Conservation (phyloP, 2,329 filamentous ascomycete species). For the Lizonia empirigonia region DNA sequence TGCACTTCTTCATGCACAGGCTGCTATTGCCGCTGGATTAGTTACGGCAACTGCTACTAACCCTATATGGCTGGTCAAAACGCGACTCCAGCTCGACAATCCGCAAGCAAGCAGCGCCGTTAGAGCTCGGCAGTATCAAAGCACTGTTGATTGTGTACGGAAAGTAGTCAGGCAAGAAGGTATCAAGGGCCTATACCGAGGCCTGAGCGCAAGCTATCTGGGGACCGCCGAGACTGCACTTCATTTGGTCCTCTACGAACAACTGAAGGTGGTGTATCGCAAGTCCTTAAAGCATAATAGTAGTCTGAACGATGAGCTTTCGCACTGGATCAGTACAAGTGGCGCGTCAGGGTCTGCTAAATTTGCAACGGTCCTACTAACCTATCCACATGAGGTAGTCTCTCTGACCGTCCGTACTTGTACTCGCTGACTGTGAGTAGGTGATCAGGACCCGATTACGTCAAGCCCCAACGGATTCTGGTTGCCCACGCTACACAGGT, state of each 20-base stretch:
- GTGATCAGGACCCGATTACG: too few species aligned
- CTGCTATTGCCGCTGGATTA: constrained; percentile 45
- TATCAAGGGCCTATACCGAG: constrained; percentile 16
- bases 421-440: too few species aligned
- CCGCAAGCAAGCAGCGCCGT: too few species aligned
- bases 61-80: constrained; percentile 48
- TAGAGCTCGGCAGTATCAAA: constrained; percentile 16
- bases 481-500: too few species aligned
- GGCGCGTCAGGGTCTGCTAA: too few species aligned
- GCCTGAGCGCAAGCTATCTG: constrained; percentile 37
- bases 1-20: constrained; percentile 41
- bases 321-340: constrained; percentile 37
- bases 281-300: constrained; percentile 26
- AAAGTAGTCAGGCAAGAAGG: constrained; percentile 18
- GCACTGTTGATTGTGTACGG: constrained; percentile 14
- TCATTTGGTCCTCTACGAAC: constrained; percentile 47
- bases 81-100: constrained; percentile 21
- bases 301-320: constrained; percentile 30
- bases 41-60: constrained; percentile 47
- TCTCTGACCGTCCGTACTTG: too few species aligned
- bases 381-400: too few species aligned
- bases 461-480: too few species aligned
- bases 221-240: constrained; percentile 46
- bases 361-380: too few species aligned
- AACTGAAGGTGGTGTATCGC: constrained; percentile 33